Conservation (phyloP, 2,329 filamentous ascomycete species). For the Periconia digitata region DNA sequence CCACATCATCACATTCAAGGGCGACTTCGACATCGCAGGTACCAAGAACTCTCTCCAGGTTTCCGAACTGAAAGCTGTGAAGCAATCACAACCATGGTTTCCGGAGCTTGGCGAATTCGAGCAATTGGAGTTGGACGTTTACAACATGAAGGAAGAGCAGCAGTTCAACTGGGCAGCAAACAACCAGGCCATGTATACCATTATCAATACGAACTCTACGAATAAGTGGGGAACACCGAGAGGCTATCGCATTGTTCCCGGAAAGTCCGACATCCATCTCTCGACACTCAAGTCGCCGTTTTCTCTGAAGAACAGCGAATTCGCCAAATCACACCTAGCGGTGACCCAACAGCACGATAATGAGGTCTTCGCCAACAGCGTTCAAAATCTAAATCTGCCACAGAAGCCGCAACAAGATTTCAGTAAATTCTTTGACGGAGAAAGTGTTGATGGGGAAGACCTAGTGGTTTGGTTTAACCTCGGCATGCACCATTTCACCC, state of each 20-base stretch:
- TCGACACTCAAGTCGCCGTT: constrained; percentile 42
- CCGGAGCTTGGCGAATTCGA: constrained; percentile 35
- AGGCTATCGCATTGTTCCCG: constrained; percentile 51
- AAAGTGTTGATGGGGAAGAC: constrained; percentile 42
- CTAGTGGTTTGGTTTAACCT: constrained; percentile 53
- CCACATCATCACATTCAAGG: constrained; percentile 47
- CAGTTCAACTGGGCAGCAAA: constrained; percentile 51
- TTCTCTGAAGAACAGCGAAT: constrained; percentile 36
- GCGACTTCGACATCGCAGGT: constrained; percentile 43
- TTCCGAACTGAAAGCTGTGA: constrained; percentile 27
- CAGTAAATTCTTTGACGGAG: constrained; percentile 50
- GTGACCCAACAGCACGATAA: constrained; percentile 51
- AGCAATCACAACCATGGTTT: constrained; percentile 33
- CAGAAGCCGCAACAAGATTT: constrained; percentile 52
- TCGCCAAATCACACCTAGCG: constrained; percentile 43
- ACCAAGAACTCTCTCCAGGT: constrained; percentile 39
- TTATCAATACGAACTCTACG: constrained; percentile 54
- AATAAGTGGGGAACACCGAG: constrained; percentile 56
- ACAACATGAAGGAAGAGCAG: constrained; percentile 44
- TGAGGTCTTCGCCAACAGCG: constrained; percentile 43
- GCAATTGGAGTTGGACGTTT: constrained; percentile 33
- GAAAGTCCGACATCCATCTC: constrained; percentile 33
- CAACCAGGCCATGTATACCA: constrained; percentile 52
- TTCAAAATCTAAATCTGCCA: constrained; percentile 41
- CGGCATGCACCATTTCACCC: constrained; percentile 48